Base-by-base conservation (phyloP, 225 moss, liverwort and hornwort species). In the Lunularia cruciata region DNA sequence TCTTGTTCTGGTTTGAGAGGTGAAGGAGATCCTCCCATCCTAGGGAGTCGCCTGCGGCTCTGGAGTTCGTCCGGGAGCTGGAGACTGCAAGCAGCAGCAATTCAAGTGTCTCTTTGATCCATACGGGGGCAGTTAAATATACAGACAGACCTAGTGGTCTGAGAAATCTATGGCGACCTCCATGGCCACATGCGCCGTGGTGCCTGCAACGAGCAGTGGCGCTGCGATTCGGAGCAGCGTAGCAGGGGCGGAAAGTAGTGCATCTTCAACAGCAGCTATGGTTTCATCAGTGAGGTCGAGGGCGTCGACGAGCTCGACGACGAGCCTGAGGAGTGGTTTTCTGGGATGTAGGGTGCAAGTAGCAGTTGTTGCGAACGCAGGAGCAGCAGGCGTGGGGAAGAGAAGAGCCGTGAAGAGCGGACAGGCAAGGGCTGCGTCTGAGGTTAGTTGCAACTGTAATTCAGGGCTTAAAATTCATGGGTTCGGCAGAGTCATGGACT, bases 101-200 rank as follows among this genome's bases (percentile, higher is more conserved):
- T 61, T 61, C 61, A 40, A 25, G 3, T 26, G 3, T 27, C 20
- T 9, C 11, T 54, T 28, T 25, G 27, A 23, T 53, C 27, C 12
- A 19, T 5, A 8, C 28, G 19, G 22, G 8, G 54, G 54, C 54
- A 52, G 26, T 8, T 16, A 52, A 52, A 22, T 25, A 6, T 5
- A n/a, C n/a, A n/a, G n/a, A n/a, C 52, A 52, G 16, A 1, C 13
- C 20, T 11, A 18, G 34, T 59, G 58, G 58, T 30, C 16, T 30
- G 12, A 8, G 37, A 6, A 25, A 4, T 25, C n/a, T 46, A 65
- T 46, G 47, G 65, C 47, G 65, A 65, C 48, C n/a, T 68, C 68
- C 68, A 68, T 68, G 68, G 52, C 68, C 51, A 68, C 68, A 2
- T 52, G 12, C 37, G 68, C 68, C 68, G 68, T 68, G 68, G 68